These are phyloP conservation scores for Suaeda aralocaspica DNA, from an alignment of 148 eudicot genomes.

Conservation along the genomic window DNA sequence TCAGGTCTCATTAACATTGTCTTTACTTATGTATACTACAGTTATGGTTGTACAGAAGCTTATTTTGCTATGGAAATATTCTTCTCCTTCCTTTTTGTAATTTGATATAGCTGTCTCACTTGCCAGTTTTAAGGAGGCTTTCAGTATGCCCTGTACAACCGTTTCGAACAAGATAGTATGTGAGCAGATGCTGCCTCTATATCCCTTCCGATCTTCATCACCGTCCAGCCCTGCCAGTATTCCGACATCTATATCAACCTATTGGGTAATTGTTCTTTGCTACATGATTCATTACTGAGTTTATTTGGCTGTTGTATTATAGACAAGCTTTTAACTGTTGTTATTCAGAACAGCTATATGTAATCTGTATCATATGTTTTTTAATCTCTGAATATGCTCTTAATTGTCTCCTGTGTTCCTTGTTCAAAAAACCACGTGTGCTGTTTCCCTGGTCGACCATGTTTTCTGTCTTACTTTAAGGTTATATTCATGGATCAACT, in stretches of 20 bases:
- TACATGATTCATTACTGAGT: background rate
- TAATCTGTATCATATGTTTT: background rate
- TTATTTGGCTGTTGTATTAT: conserved; percentile 8
- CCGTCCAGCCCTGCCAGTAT: conserved; percentile 27
- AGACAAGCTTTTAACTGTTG: conserved; percentile 3
- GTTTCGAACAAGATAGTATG: conserved; percentile 69
- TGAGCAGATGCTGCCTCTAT: conserved; percentile 65
- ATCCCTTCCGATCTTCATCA: conserved; percentile 53
- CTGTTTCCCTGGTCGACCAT: background rate
- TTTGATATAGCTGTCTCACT: conserved; percentile 12
- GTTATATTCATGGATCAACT: background rate
- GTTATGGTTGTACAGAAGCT: too few species aligned
- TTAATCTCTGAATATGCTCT: background rate
- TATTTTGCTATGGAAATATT: too few species aligned
- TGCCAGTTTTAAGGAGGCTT: conserved; percentile 84
- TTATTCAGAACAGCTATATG: background rate
- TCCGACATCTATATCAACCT: conserved; percentile 67
- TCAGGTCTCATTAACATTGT: too few species aligned
- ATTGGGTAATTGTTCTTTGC: conserved; percentile 50
- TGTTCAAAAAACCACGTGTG: background rate
- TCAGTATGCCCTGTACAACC: conserved; percentile 68
- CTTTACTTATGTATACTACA: too few species aligned
- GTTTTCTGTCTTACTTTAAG: background rate
- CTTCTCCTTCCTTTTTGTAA: background rate
- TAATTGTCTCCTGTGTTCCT: background rate